Base-by-base conservation (phyloP, 495 filamentous ascomycete species). In the Sporormia fimetaria region DNA sequence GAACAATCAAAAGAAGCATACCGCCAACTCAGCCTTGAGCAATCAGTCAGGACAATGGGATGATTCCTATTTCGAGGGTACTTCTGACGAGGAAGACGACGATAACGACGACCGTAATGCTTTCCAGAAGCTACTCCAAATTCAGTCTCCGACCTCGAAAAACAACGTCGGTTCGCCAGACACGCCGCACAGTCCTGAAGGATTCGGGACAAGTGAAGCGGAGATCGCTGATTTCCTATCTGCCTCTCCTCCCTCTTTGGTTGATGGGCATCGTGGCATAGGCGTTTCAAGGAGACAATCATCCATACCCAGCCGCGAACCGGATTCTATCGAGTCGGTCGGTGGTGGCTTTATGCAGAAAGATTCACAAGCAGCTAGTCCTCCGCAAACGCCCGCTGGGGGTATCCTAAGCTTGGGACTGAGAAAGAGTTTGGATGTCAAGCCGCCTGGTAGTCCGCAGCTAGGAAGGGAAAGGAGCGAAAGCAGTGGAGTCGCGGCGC, bases 31-130 rank as follows among this genome's bases (percentile, higher is more conserved):
- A 4, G 21, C n/a, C 1, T 32, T 26, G 14, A 55, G 47, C 43
- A 40, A 31, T 38, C 54, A 53, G 8, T 60, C 54, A 16, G 39
- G 30, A 6, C 27, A 38, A 3, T 64, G 61, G 61, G 61, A 64
- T 33, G 59, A 62, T 22, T 17, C 46, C 6, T 58, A 53, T 40
- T 58, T 62, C 21, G 59, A 61, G 20, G 54, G 51, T 12, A 55
- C 41, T 11, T 55, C 51, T 3, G 47, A 60, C 10, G 54, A 45
- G 1, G 56, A 61, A n/a, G 55, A 57, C 18, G 49, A 54, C 14
- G 57, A 59, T 4, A 30, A 38, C 2, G 53, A 58, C 22, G 55
- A 57, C 24, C 50, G 54, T 24, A 55, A 39, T 17, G 39, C 57
- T 10, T 47, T 63, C 17, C 44, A 51, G 35, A 47, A 42, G 23